Evolutionary conservation across 768 basidiomycete species (phyloP), one percentile per base, ranked within the genome.

Genomic region (Amanita pallidorosea): DNA sequence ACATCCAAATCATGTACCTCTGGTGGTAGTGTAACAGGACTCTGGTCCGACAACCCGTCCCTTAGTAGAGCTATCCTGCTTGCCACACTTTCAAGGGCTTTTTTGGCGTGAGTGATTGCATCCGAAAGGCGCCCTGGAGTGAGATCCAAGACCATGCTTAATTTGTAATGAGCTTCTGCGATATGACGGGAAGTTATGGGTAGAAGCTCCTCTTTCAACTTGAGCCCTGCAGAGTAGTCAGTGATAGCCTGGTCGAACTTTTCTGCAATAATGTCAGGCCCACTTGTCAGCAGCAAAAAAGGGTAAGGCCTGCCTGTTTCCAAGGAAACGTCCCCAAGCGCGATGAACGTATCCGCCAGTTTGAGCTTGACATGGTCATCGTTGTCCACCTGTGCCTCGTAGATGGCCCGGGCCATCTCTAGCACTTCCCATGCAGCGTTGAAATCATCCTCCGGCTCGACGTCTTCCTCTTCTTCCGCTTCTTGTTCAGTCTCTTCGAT

Each of bases 341-440:
- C 72, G 52, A 94, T 83, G 64, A 87, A 94, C 2, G 86, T 88
- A 55, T 97, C 93, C 3, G 95, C 95, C 46, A 95, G 73, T 68
- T 88, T 89, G 48, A 95, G 75, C 61, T 77, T 83, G 33, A 79
- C 65, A 49, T 77, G 75, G 12, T 85, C 82, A 38, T 77, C 74
- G 23, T 75, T 77, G 7, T 73, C 72, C 5, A 73, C 70, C 54
- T 76, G 74, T 64, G 85, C 86, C 56, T 83, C 80, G 59, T 89
- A 93, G 53, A 95, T 84, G 9, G 84, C 80, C 36, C 94, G 76
- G 18, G 95, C 94, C 51, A 95, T 80, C 58, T 99, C 96, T n/a
- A 99, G 73, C 2, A 95, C 85, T 61, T 96, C 89, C 93, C 95
- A 99, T 11, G 96, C 92, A 22, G 90, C 91, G 57, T 95, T 96